Evolutionary conservation across 768 basidiomycete genomes (phyloP).

Genomic region (Leccinum pellstonianum): DNA sequence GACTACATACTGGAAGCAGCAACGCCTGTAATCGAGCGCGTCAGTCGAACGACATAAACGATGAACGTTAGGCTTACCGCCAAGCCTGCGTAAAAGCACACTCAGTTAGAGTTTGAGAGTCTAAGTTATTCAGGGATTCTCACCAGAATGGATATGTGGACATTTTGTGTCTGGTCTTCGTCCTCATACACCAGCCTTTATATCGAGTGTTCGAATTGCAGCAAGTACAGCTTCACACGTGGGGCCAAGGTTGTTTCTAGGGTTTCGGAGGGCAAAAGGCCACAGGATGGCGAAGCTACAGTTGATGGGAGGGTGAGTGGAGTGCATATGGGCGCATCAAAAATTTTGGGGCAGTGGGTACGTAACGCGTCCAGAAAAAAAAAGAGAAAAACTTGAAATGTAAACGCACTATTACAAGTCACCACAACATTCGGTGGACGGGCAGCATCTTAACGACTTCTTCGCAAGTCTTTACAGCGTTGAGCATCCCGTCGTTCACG

Average conservation of each 20-base stretch:
- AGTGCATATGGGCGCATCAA: neutral
- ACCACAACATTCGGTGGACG: slow-evolving; percentile 3
- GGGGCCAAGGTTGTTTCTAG: neutral
- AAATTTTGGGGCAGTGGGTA: slow-evolving; percentile 6
- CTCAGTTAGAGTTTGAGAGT: neutral
- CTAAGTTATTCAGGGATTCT: slow-evolving; percentile 6
- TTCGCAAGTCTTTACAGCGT: neutral
- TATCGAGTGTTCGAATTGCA: slow-evolving; percentile 10
- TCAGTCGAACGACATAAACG: slow-evolving; percentile 1
- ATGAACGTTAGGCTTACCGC: slow-evolving; percentile 42
- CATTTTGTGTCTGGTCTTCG: slow-evolving; percentile 20
- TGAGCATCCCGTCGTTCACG: neutral
- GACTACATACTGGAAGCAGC: slow-evolving; percentile 57
- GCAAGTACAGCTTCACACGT: slow-evolving; percentile 12
- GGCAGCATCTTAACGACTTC: slow-evolving; percentile 5
- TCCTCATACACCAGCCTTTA: slow-evolving; percentile 15
- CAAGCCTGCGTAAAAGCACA: slow-evolving; percentile 46
- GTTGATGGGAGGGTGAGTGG: neutral
- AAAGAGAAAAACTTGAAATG: slow-evolving; percentile 1
- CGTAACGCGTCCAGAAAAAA: slow-evolving; percentile 10
- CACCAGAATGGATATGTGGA: slow-evolving; percentile 34
- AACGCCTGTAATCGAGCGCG: slow-evolving; percentile 43
- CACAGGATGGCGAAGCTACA: slow-evolving; percentile 14
- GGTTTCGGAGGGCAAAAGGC: slow-evolving; percentile 16
- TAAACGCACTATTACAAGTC: slow-evolving; percentile 5